Conservation (phyloP, 306 rosid species). For the Vigna trinervia region DNA sequence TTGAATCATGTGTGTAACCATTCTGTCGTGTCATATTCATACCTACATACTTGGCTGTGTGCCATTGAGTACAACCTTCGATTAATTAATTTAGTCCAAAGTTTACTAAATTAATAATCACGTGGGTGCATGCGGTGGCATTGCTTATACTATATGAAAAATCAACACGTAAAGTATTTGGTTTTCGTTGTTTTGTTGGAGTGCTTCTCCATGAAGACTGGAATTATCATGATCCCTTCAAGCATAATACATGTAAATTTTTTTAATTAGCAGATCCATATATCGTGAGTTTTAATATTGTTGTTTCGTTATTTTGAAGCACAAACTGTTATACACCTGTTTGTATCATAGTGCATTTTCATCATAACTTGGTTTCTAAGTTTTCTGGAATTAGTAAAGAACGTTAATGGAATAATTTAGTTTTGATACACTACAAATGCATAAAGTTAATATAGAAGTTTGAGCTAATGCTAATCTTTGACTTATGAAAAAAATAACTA, state of each 20-base stretch:
- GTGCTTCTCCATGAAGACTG: constrained; percentile 19
- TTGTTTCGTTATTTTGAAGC: constrained; percentile 1
- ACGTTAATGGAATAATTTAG: background rate
- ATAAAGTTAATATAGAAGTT: too few species aligned
- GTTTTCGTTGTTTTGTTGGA: background rate
- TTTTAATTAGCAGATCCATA: background rate
- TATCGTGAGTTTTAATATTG: background rate
- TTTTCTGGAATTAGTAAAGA: too few species aligned
- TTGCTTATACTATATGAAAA: background rate
- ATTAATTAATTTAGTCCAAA: background rate
- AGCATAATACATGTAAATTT: background rate
- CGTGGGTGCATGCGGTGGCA: background rate
- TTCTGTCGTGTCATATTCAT: background rate
- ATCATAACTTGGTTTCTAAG: background rate
- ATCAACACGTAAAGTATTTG: background rate
- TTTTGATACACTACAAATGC: too few species aligned
- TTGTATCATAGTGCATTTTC: background rate
- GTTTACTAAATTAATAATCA: background rate
- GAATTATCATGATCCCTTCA: background rate
- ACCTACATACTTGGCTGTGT: too few species aligned
- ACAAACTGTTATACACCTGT: background rate
- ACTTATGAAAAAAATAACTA: background rate
- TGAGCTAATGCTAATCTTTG: background rate
- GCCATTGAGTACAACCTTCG: background rate
- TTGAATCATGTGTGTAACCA: constrained; percentile 9